These are phyloP conservation scores for Wallacemonas sp. DNA, from an alignment of 208 protist genomes.

Conservation along the genomic window DNA sequence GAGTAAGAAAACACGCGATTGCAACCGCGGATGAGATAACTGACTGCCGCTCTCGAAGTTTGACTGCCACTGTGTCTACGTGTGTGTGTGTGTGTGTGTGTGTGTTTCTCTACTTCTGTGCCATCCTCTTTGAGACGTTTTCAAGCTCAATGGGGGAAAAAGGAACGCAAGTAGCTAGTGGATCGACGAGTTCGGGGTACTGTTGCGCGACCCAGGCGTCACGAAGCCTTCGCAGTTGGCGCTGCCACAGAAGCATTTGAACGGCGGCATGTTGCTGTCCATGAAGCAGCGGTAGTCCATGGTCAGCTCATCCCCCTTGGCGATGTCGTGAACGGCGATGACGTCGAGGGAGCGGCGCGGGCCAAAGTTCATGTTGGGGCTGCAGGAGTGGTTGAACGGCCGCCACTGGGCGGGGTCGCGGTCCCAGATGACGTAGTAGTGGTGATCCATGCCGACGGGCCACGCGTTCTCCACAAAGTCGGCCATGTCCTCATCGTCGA, in stretches of 20 bases:
- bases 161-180: too few species aligned
- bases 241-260: constrained; percentile 67
- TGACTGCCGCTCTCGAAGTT: too few species aligned
- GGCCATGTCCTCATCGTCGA: constrained; percentile 42
- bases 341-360: constrained; percentile 67
- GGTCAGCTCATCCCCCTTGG: constrained; percentile 80
- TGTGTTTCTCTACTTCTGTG: too few species aligned
- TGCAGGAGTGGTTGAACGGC: constrained; percentile 83
- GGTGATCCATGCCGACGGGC: constrained; percentile 61
- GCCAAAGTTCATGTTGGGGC: constrained; percentile 79
- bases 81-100: neutral
- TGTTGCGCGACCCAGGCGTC: constrained; percentile 31
- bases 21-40: too few species aligned
- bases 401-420: constrained; percentile 64
- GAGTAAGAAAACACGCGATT: too few species aligned
- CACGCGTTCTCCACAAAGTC: constrained; percentile 79
- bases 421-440: constrained; percentile 90
- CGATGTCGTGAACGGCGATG: constrained; percentile 68
- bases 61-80: neutral
- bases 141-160: neutral
- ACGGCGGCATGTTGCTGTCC: constrained; percentile 75
- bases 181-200: too few species aligned
- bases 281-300: constrained; percentile 90
- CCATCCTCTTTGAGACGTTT: too few species aligned
- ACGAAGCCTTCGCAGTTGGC: constrained; percentile 52